phyloP scores from a whole-genome alignment of 2,329 filamentous ascomycete genomes.

The Calonectria leucothoes region DNA sequence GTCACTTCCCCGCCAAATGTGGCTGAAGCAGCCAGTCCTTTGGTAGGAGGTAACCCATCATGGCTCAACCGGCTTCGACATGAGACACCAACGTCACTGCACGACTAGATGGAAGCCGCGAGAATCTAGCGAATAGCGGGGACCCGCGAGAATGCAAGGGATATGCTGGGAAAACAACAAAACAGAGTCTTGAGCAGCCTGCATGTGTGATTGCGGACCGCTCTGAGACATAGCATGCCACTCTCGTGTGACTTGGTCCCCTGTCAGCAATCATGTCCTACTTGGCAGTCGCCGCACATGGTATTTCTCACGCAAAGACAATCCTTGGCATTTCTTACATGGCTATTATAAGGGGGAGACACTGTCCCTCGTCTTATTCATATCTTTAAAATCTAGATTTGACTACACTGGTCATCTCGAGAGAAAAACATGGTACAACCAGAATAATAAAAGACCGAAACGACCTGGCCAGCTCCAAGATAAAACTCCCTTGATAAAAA shows the following conservation, averaged over 20 bases:
- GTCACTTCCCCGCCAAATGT: slow-evolving; percentile 35
- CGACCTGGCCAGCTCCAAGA: neutral
- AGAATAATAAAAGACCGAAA: neutral
- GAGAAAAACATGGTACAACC: neutral
- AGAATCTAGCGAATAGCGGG: neutral
- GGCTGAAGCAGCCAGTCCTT: slow-evolving; percentile 30
- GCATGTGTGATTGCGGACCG: too few species aligned
- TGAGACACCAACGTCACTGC: neutral
- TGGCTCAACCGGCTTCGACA: neutral
- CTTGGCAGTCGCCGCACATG: neutral
- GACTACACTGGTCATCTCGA: neutral
- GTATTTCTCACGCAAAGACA: neutral
- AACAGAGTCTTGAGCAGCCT: neutral
- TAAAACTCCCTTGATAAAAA: neutral
- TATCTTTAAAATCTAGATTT: neutral
- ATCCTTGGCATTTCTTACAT: neutral
- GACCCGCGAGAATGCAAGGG: neutral
- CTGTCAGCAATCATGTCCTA: neutral
- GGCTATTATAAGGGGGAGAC: neutral
- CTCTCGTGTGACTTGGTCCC: neutral
- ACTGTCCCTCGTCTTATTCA: neutral
- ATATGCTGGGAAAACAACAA: neutral
- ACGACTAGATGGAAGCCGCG: neutral
- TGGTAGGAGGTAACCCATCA: neutral
- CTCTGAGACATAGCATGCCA: neutral